Base-by-base conservation (phyloP, 2,329 filamentous ascomycete species). In the Niveomyces coronatus region DNA sequence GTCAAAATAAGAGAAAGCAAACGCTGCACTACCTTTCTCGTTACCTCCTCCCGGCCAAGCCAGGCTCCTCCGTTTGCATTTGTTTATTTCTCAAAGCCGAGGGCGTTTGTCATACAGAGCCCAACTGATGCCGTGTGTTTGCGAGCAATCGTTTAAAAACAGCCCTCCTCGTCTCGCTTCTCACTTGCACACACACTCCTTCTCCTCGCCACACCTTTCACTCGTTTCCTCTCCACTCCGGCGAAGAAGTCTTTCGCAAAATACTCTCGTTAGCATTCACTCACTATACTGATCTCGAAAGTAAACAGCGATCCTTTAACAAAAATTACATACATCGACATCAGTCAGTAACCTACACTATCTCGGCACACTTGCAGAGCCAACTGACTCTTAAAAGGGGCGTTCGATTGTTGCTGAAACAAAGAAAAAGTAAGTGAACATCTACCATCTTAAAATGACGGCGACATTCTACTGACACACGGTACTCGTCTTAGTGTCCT, bases 221-320 rank as follows among this genome's bases (percentile, higher is more conserved):
- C 37, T 39, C 37, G 37, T 39, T 39, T 34, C 10, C 9, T 39
- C 30, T 9, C n/a, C 15, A 34, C 31, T 34, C 15, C 31, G 33
- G 24, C 34, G 28, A 22, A 31, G 27, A 29, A 34, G 37, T 26
- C 23, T 11, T 20, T 8, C 8, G 22, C 13, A 27, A 17, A 18
- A n/a, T 14, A 16, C 23, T 33, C 23, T 5, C 26, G 28, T 29
- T 16, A 9, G 6, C 14, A 20, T 32, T 8, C n/a, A n/a, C n/a
- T n/a, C n/a, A n/a, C n/a, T n/a, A n/a, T n/a, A n/a, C n/a, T n/a
- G n/a, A n/a, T n/a, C n/a, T n/a, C n/a, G n/a, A n/a, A n/a, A n/a
- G n/a, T n/a, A n/a, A n/a, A n/a, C n/a, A n/a, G n/a, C n/a, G n/a
- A n/a, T n/a, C n/a, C n/a, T n/a, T n/a, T n/a, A n/a, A n/a, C n/a